These are phyloP conservation scores for Albizia julibrissin DNA, from an alignment of 306 rosid species.

Conservation along the genomic window DNA sequence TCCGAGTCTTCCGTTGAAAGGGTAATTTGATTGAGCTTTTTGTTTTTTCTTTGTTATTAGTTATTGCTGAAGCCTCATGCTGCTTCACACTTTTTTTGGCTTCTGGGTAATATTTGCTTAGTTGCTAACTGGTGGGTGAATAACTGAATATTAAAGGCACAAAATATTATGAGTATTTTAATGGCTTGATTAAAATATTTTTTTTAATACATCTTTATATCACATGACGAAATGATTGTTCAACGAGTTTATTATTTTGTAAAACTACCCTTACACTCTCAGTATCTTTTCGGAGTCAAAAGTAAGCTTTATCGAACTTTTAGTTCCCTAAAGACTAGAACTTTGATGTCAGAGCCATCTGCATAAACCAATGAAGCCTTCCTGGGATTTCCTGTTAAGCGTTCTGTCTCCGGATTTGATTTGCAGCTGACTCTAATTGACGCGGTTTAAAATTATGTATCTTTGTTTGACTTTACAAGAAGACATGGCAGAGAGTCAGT, in stretches of 20 bases:
- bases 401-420: not conserved
- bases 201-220: not conserved
- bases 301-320: not conserved
- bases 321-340: not conserved
- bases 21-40: conserved; percentile 41
- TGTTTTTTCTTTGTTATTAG: not conserved
- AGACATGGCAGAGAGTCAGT: not conserved
- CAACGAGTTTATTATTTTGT: not conserved
- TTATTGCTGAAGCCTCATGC: not conserved
- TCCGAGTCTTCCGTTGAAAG: conserved; percentile 84
- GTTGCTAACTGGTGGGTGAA: not conserved
- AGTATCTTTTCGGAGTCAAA: not conserved
- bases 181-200: too few species aligned
- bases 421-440: not conserved
- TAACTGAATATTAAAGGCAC: not conserved
- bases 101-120: not conserved
- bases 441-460: not conserved
- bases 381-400: not conserved
- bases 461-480: not conserved
- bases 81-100: not conserved
- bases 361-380: not conserved
- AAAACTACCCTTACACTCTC: not conserved
- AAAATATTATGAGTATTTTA: not conserved
- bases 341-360: not conserved
- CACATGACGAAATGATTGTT: not conserved